Percentiles rank a stretch among this genome's conserved stretches.
phyloP scores from a whole-genome alignment of 768 basidiomycete genomes.

The Auricularia sp. region DNA sequence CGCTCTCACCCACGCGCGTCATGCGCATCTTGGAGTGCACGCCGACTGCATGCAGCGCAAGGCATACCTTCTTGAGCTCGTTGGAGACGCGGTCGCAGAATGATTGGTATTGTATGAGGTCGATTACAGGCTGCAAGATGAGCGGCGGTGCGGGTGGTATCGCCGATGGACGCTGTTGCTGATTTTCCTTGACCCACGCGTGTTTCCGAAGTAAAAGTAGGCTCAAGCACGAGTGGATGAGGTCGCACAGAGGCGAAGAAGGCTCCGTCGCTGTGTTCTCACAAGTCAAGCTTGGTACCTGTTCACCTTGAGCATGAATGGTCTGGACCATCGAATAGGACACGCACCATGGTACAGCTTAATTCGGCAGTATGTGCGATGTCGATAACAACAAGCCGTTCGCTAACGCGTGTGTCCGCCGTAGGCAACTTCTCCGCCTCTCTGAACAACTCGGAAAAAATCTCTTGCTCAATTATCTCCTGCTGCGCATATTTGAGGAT shows the following conservation, averaged over 20 bases:
- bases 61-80: constrained; percentile 43
- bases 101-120: constrained; percentile 67
- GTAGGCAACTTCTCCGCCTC: constrained; percentile 72
- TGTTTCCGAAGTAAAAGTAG: constrained; percentile 58
- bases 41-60: constrained; percentile 41
- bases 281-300: neutral
- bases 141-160: constrained; percentile 17
- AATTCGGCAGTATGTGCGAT: constrained; percentile 62
- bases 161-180: neutral
- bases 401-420: constrained; percentile 67
- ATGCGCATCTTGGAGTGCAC: constrained; percentile 49
- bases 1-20: constrained; percentile 57
- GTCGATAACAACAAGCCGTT: constrained; percentile 65
- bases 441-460: constrained; percentile 60
- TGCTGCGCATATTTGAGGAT: constrained; percentile 50
- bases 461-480: constrained; percentile 72
- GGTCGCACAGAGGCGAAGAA: constrained; percentile 39
- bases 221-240: constrained; percentile 56
- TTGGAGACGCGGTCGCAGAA: constrained; percentile 54
- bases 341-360: constrained; percentile 59
- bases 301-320: neutral
- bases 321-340: neutral
- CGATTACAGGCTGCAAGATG: constrained; percentile 65
- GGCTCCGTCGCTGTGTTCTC: constrained; percentile 6
- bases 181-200: constrained; percentile 32